Percentiles rank a stretch among this genome's conserved stretches.
Conservation (phyloP, 768 basidiomycete species). For the Trichaptum fuscoviolaceum region DNA sequence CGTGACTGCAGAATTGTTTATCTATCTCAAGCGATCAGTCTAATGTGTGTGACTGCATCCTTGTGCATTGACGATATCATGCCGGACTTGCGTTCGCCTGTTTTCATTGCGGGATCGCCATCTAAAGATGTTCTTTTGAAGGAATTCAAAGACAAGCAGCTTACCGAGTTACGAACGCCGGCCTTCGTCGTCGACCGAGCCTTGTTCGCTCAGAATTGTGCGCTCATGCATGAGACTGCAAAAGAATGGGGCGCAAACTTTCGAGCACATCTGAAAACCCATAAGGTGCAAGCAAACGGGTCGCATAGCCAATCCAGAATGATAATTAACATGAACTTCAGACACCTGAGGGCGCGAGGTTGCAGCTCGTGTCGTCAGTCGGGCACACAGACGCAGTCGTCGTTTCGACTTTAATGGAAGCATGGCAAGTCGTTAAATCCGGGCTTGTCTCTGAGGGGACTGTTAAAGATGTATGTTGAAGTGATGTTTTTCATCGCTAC, state of each 20-base stretch:
- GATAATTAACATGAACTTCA: conserved; percentile 22
- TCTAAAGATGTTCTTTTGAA: conserved; percentile 44
- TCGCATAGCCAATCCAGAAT: background rate
- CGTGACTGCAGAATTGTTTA: background rate
- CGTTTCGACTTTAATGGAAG: conserved; percentile 81
- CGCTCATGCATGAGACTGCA: conserved; percentile 62
- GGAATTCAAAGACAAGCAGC: conserved; percentile 51
- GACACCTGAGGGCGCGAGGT: conserved; percentile 69
- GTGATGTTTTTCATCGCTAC: background rate
- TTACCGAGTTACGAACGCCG: conserved; percentile 64
- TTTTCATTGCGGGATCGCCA: conserved; percentile 19
- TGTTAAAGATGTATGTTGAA: conserved; percentile 65
- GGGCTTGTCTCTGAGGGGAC: conserved; percentile 67
- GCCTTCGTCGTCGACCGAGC: conserved; percentile 73
- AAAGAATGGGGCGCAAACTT: conserved; percentile 65
- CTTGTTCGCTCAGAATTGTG: conserved; percentile 69
- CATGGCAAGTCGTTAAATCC: conserved; percentile 62
- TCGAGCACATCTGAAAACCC: conserved; percentile 81
- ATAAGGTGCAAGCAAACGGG: conserved; percentile 47
- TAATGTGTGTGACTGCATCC: background rate
- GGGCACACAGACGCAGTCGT: conserved; percentile 58
- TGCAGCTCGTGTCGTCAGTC: conserved; percentile 57
- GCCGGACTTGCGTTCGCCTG: conserved; percentile 5
- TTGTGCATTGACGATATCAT: conserved; percentile 14
- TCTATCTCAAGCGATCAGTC: conserved; percentile 8